Evolutionary conservation across 2,329 filamentous ascomycete genomes (phyloP).

Genomic region (Pseudogymnoascus sp.): DNA sequence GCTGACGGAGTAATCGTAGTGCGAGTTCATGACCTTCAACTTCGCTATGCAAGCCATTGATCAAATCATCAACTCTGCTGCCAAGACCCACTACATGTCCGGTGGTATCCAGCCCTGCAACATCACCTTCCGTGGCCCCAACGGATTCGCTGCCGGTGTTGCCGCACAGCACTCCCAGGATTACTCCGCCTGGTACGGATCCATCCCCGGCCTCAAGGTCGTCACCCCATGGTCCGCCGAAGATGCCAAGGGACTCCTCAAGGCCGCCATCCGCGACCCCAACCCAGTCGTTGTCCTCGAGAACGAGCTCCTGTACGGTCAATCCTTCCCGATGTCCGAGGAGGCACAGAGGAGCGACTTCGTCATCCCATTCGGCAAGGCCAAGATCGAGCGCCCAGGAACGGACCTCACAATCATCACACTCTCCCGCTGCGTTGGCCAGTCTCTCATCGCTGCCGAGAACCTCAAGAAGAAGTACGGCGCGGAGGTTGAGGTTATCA

Average conservation of each 20-base stretch:
- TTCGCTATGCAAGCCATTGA: conserved; percentile 99
- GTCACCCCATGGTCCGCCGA: conserved; percentile 93
- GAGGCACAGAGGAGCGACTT: conserved; percentile 94
- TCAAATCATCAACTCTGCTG: conserved; percentile 97
- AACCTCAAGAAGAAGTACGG: conserved; percentile 94
- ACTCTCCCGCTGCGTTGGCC: conserved; percentile 89
- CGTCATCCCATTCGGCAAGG: conserved; percentile 94
- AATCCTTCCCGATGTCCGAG: conserved; percentile 94
- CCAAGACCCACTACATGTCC: conserved; percentile 99
- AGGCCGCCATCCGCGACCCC: conserved; percentile 95
- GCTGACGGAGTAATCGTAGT: conserved; percentile 41
- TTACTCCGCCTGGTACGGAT: conserved; percentile 97
- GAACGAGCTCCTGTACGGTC: conserved; percentile 87
- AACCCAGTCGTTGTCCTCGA: conserved; percentile 91
- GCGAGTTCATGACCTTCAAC: conserved; percentile 99
- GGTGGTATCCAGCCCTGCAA: conserved; percentile 99
- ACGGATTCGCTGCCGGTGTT: conserved; percentile 94
- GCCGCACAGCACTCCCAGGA: conserved; percentile 98
- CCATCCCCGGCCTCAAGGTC: conserved; percentile 94
- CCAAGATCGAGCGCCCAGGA: conserved; percentile 94
- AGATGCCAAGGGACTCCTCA: conserved; percentile 95
- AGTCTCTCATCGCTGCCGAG: conserved; percentile 80
- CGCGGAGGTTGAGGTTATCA: conserved; percentile 92
- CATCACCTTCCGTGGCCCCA: conserved; percentile 98
- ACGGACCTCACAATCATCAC: conserved; percentile 95